Conservation (phyloP, 1,284 basidiomycete species). For the Puccinia polysora region DNA sequence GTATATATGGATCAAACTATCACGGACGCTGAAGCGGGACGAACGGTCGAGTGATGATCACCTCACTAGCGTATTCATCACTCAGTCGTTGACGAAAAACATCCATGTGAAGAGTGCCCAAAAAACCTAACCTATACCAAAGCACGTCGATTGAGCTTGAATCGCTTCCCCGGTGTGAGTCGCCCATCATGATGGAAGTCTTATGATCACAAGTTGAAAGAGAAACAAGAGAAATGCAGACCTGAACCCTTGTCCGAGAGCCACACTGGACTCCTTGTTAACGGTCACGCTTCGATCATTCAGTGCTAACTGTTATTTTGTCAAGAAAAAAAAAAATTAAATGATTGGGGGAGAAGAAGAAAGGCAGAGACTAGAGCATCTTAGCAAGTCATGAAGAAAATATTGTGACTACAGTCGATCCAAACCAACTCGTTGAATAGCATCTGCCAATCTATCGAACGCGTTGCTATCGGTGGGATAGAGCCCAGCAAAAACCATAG, state of each 20-base stretch:
- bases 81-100: constrained; percentile 92
- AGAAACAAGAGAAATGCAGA: background rate
- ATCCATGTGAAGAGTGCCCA: constrained; percentile 95
- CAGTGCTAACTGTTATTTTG: constrained; percentile 66
- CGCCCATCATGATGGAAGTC: background rate
- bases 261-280: constrained; percentile 86
- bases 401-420: no score
- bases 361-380: constrained; percentile 47
- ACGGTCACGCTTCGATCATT: constrained; percentile 86
- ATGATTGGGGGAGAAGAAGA: background rate
- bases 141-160: no score
- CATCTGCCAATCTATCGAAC: constrained; percentile 90
- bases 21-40: constrained; percentile 78
- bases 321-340: constrained; percentile 1
- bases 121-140: constrained; percentile 75
- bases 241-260: constrained; percentile 82
- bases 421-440: constrained; percentile 83
- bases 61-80: constrained; percentile 74
- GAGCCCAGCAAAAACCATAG: constrained; percentile 96
- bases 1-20: no score
- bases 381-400: no score
- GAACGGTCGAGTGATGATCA: constrained; percentile 70
- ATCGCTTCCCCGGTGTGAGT: no score
- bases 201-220: background rate
- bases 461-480: constrained; percentile 89